Evolutionary conservation across 345 rosid species (phyloP), one percentile per base, ranked within the genome.

Genomic region (Gossypium herbaceum): DNA sequence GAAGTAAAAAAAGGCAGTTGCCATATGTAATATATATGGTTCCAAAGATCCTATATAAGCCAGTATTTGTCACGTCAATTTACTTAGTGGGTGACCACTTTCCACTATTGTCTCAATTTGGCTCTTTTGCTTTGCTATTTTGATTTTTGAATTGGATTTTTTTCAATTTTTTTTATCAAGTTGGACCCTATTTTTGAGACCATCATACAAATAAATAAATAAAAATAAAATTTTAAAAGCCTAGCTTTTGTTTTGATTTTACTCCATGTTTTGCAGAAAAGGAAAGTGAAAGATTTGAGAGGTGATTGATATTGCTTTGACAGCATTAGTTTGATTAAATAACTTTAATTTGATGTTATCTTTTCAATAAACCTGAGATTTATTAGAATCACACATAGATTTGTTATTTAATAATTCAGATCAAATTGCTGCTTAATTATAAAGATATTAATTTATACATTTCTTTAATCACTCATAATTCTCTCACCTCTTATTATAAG

Each of bases 51-150:
- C 19, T 17, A 47, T 34, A 39, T 41, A 15, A 39, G 34, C 64
- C 8, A 24, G 62, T 61, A 69, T 71, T 25, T 41, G 76, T 72
- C 65, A 44, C 51, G 41, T 78, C 74, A 59, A 54, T 51, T 59
- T 50, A 58, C 0, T 3, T 12, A 25, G 77, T 68, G 73, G 77
- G 62, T 56, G 71, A 60, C 77, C 74, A 73, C 69, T 34, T 65
- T 56, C 76, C 81, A 73, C 63, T 25, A 63, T 27, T 39, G n/a
- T 16, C 64, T 59, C 55, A 44, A n/a, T 60, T 39, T 24, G 20
- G 22, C 56, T 44, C 44, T 41, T 54, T 74, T 27, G 20, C 7
- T 77, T 1, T 45, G 9, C 34, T 67, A 15, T 44, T 66, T 12
- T 45, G 41, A 50, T n/a, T 41, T 45, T 29, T 72, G 57, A 24